Evolutionary conservation across 2,329 filamentous ascomycete genomes (phyloP), one percentile per base, ranked within the genome.

Genomic region (Aspergillus sp.): DNA sequence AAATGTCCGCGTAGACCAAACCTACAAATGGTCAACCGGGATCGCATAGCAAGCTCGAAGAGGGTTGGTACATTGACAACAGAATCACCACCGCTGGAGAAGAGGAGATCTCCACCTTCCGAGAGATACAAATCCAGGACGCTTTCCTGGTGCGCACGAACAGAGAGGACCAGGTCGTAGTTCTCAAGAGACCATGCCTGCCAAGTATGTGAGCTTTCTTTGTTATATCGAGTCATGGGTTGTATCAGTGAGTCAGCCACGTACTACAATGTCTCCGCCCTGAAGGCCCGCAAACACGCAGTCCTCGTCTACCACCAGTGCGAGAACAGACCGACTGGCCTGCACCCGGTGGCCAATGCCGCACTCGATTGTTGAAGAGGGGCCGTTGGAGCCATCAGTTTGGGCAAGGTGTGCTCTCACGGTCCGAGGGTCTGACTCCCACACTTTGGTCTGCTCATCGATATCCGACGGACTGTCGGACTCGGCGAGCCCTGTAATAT

Each of bases 241-340:
- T 8, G 8, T 22, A 48, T n/a, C 15, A n/a, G n/a, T 17, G 17
- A 46, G 27, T 54, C 42, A 47, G 49, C 27, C 54, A 73, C 77
- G 60, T 74, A 85, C 88, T 46, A 96, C 82, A 60, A 99, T 96
- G 77, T 97, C 91, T 60, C 95, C 95, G 62, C 91, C 90, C 72
- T 97, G 92, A 1, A 95, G 93, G 41, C 95, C 95, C 17, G 93
- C 93, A 74, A 91, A 99, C 54, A 99, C 89, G 70, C 87, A 88
- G 48, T 89, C 83, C 51, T 90, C 83, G 57, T 91, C 92, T 22
- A 96, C 86, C 4, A 88, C 90, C 56, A 99, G 83, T 8, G 91
- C 86, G 51, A 99, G 86, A 5, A 80, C 77, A 17, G 75, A 78
- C 45, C 75, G 68, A 58, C 72, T 73, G 39, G 75, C 73, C 47